Evolutionary conservation across 768 basidiomycete species (phyloP).

Genomic region (Dacryopinax spathularia): DNA sequence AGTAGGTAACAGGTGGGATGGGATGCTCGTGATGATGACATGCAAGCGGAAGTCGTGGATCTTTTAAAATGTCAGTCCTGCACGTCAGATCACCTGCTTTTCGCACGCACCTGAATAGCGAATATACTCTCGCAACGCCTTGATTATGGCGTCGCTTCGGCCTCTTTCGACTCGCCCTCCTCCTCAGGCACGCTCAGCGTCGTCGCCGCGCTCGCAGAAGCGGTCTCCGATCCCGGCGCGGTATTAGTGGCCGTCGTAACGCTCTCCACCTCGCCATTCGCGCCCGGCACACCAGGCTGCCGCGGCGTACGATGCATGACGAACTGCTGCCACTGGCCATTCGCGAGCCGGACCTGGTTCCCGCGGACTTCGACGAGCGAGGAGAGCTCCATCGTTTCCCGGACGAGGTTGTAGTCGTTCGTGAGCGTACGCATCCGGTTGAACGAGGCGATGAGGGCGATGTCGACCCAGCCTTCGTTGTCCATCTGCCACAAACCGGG

Average conservation of each 20-base stretch:
- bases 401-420: constrained; percentile 38
- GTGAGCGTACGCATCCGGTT: constrained; percentile 66
- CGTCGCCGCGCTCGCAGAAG: not conserved
- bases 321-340: constrained; percentile 43
- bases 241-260: not conserved
- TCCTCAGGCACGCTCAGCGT: not conserved
- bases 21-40: not conserved
- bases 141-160: not conserved
- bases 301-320: constrained; percentile 46
- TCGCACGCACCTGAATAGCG: not conserved
- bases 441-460: constrained; percentile 71
- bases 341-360: constrained; percentile 53
- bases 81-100: not conserved
- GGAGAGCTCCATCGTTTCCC: constrained; percentile 55
- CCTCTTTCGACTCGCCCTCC: not conserved
- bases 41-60: not conserved
- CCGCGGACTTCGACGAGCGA: constrained; percentile 53
- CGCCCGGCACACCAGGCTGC: not conserved
- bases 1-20: not conserved
- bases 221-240: not conserved
- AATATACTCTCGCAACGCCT: not conserved
- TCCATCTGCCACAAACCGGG: constrained; percentile 62
- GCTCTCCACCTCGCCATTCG: not conserved
- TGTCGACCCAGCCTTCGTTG: constrained; percentile 70
- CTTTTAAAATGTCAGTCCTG: not conserved